Base-by-base conservation (phyloP, 129 eudicot genomes). In the Saposhnikovia divaricata region DNA sequence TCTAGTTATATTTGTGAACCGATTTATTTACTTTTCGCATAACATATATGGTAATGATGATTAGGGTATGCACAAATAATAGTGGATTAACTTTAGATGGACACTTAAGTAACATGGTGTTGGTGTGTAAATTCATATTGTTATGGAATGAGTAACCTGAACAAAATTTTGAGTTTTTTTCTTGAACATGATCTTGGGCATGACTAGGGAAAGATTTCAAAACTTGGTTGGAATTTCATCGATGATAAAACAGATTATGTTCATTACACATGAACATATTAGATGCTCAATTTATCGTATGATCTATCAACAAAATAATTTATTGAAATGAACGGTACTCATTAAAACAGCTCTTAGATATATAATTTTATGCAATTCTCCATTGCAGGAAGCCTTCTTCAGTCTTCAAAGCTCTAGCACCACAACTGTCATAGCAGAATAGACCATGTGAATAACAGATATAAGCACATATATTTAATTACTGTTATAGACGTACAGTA, bases 371-470 rank as follows among this genome's bases (percentile, higher is more conserved):
- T 23, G 11, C 48, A 73, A 43, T 40, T 19, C 16, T 72, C 51
- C n/a, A 11, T 1, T 13, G 23, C 80, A 37, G 4, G 34, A 51
- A 9, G 21, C 53, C 63, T 44, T 78, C 81, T 28, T 74, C 50
- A 13, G 40, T 69, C 76, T 79, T 89, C 88, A 93, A 72, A 91
- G 89, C 88, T 91, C 98, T 70, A 93, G 94, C 81, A 91, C 97
- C 83, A 91, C 97, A 76, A 89, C 98, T 93, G 96, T 83, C 72
- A 78, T 72, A 84, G 77, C 68, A 78, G 46, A 73, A 42, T 66
- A 79, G 25, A 65, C 31, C 25, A 21, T 34, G 3, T 59, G 25
- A 47, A 77, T 4, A 11, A 78, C 28, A 48, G 59, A 80, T n/a
- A 63, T 9, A 23, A n/a, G 4, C 16, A 9, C 34, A 61, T 34